Base-by-base conservation (phyloP, 2,329 filamentous ascomycete species). In the Aspergillus sp. region DNA sequence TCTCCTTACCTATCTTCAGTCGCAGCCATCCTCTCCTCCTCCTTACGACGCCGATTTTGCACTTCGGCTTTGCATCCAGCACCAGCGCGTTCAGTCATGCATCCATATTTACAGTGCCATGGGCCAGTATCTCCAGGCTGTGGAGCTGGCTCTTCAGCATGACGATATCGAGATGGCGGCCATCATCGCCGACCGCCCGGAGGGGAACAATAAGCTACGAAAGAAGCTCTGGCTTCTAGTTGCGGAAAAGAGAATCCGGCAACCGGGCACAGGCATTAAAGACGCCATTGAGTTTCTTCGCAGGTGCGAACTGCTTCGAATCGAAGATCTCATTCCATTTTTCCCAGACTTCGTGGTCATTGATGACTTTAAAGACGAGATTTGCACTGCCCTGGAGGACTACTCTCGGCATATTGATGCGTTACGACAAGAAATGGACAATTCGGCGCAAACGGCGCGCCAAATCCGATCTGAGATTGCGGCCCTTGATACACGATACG, bases 271-370 rank as follows among this genome's bases (percentile, higher is more conserved):
- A 58, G 90, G 91, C 51, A 97, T 98, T 81, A 97, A 91, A 76
- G 84, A 89, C 32, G 95, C 95, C 2, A 96, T 99, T 64, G 91
- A 96, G 60, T 97, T 99, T 69, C 82, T 98, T 12, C 91, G 91
- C 65, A 88, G 91, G 9, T 97, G 93, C 72, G 92, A 97, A 59
- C 82, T 98, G 12, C 84, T 99, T 48, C 89, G 89, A 62, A 99
- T 99, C 62, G 95, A 99, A 76, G 95, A 99, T 68, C 78, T 99
- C 30, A 98, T 99, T 41, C 95, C 95, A 0, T 97, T 99, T 80
- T 99, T 99, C 77, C 95, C 95, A 0, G 95, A 99, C 72, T 99
- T 99, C 71, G 92, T 98, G 22, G 90, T 98, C 51, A 98, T 99
- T 61, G 95, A 99, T 71, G 95, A 98, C 74, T 99, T 99, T 83